phyloP scores from a whole-genome alignment of 768 basidiomycete species.

The Paxillus ammoniavirescens region DNA sequence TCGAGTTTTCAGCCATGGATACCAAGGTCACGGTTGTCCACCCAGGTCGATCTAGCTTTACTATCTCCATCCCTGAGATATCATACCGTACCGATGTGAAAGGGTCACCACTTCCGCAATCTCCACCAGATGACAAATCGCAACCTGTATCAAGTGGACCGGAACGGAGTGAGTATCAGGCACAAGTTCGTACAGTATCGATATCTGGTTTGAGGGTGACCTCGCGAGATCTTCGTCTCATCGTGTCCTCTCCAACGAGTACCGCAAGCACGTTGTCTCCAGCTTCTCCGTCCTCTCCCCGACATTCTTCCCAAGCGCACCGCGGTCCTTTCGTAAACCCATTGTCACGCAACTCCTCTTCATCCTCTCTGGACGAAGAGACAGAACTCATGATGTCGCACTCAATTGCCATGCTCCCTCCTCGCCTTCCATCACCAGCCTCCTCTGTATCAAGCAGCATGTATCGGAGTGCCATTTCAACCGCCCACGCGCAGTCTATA shows the following conservation, averaged over 20 bases:
- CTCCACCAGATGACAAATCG: conserved; percentile 26
- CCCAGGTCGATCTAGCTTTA: conserved; percentile 60
- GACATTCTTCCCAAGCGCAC: conserved; percentile 7
- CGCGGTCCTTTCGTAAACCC: conserved; percentile 1
- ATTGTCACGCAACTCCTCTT: conserved; percentile 50
- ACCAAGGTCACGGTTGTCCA: conserved; percentile 69
- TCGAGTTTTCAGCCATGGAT: conserved; percentile 73
- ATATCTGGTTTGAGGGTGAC: conserved; percentile 58
- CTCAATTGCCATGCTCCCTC: conserved; percentile 64
- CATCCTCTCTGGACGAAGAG: conserved; percentile 65
- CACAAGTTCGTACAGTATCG: conserved; percentile 47
- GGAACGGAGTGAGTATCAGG: conserved; percentile 14
- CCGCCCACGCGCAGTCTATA: conserved; percentile 5
- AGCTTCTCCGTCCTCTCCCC: conserved; percentile 20
- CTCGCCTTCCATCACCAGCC: conserved; percentile 41
- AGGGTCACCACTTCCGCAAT: conserved; percentile 3
- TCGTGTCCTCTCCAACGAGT: conserved; percentile 13
- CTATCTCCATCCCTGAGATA: conserved; percentile 55
- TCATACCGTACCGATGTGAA: conserved; percentile 49
- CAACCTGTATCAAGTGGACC: conserved; percentile 3
- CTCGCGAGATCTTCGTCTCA: conserved; percentile 41
- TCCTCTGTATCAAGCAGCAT: conserved; percentile 61
- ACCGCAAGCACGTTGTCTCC: conserved; percentile 27
- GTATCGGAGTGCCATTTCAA: conserved; percentile 74
- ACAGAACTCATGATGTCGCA: conserved; percentile 70